Base-by-base conservation (phyloP, 768 basidiomycete genomes). In the Suillus alpinus region DNA sequence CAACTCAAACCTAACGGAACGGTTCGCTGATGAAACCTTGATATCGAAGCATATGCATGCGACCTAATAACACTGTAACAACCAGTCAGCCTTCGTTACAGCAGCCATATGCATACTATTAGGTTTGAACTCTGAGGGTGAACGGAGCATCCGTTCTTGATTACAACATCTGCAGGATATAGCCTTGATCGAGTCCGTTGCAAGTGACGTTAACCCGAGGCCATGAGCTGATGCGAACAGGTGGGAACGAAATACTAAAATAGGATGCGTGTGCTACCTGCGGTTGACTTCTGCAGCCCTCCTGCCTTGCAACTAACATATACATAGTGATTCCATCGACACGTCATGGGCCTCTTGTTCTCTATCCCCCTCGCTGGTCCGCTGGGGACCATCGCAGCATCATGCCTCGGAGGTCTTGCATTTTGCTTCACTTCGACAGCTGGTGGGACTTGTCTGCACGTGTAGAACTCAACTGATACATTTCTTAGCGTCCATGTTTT, bases 391-490 rank as follows among this genome's bases (percentile, higher is more conserved):
- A 79, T 98, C 51, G 94, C 83, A 1, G 81, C 93, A 12, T 95
- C 94, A 74, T 93, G 90, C 67, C 77, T 98, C 14, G 89, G 86
- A 1, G 91, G 91, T 5, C 67, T 92, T 32, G 91, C 92, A 0
- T 94, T 94, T 71, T 94, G 87, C 74, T 94, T 86, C 68, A 92
- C 92, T 8, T 92, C 91, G 41, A 92, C 87, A 47, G 91, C 92
- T 68, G 92, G 92, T 87, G 62, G 63, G 81, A 73, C 31, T 46
- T n/a, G 60, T 50, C 44, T n/a, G 8, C 61, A 65, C 63, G 65
- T 13, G 64, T 68, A 52, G 3, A 12, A 0, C 39, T 32, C 65
- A 53, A 63, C 56, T 2, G 36, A 36, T 6, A 13, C 13, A 44
- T 36, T 39, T 43, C 14, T 67, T 76, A 87, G 95, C 95, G 4